Evolutionary conservation across 2,329 filamentous ascomycete species (phyloP).

Genomic region (Apiospora aurea): DNA sequence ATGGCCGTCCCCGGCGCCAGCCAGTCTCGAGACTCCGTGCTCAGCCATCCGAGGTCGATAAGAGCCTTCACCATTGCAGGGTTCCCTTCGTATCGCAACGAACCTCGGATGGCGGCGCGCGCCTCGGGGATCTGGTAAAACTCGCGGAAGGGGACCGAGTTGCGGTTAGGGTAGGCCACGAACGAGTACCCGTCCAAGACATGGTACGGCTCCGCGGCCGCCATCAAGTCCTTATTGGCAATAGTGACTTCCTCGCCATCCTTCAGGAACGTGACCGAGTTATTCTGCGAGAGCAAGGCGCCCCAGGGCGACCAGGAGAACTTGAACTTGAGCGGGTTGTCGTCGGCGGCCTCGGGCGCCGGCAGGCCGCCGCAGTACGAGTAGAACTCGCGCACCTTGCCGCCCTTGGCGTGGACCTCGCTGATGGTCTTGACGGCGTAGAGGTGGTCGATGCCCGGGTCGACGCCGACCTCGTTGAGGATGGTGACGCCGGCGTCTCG

Average conservation of each 20-base stretch:
- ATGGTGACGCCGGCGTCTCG: conserved; percentile 76
- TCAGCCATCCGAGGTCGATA: conserved; percentile 72
- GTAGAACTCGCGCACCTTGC: conserved; percentile 65
- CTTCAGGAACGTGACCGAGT: conserved; percentile 70
- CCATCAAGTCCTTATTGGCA: conserved; percentile 64
- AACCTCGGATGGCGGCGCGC: conserved; percentile 71
- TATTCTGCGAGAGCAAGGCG: conserved; percentile 71
- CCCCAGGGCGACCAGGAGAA: conserved; percentile 73
- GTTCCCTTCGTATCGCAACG: conserved; percentile 72
- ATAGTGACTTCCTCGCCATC: conserved; percentile 59
- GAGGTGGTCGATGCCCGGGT: conserved; percentile 64
- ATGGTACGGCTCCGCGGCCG: conserved; percentile 70
- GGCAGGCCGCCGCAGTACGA: conserved; percentile 72
- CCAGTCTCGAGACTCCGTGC: conserved; percentile 31
- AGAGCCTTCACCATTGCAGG: conserved; percentile 72
- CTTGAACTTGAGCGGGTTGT: conserved; percentile 41
- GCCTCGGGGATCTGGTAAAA: conserved; percentile 75
- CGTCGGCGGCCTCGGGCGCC: conserved; percentile 50
- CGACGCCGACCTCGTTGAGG: conserved; percentile 74
- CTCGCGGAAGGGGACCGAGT: conserved; percentile 71
- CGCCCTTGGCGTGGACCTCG: conserved; percentile 70
- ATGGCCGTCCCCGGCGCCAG: conserved; percentile 5
- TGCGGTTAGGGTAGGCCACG: conserved; percentile 74
- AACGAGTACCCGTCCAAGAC: conserved; percentile 65
- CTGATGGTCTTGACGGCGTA: conserved; percentile 72